Evolutionary conservation across 1,284 basidiomycete genomes (phyloP).

Genomic region (Leccinum insolens): DNA sequence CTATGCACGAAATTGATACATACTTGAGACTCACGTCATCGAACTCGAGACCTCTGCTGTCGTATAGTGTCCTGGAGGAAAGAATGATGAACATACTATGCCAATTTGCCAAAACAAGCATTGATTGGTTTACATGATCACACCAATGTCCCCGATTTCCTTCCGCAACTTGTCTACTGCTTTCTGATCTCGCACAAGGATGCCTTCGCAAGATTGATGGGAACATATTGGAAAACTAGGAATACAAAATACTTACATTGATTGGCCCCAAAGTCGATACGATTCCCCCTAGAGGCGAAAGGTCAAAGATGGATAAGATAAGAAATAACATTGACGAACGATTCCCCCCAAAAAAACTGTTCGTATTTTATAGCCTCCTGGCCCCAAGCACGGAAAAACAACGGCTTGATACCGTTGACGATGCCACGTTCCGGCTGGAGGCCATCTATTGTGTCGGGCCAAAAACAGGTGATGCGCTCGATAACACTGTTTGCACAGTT

Average conservation of each 20-base stretch:
- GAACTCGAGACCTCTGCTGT: no score
- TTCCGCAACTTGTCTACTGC: conserved; percentile 48
- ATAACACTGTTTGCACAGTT: conserved; percentile 67
- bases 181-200: conserved; percentile 65
- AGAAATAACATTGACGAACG: conserved; percentile 33
- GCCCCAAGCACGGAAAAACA: conserved; percentile 61
- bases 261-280: conserved; percentile 67
- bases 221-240: not conserved
- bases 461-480: conserved; percentile 61
- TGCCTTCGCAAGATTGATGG: conserved; percentile 44
- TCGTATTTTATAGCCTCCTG: conserved; percentile 54
- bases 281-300: conserved; percentile 41
- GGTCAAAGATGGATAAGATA: conserved; percentile 7
- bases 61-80: no score
- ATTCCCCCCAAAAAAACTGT: conserved; percentile 56
- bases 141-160: no score
- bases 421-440: conserved; percentile 61
- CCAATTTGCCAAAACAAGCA: no score
- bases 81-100: no score
- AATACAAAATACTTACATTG: conserved; percentile 50
- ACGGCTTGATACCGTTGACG: conserved; percentile 60
- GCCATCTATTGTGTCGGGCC: conserved; percentile 67
- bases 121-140: no score
- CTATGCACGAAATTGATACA: no score
- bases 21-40: no score